Percentiles rank a stretch among this genome's conserved stretches.
phyloP scores from a whole-genome alignment of 1,284 basidiomycete genomes.

The Porodaedalea pini region DNA sequence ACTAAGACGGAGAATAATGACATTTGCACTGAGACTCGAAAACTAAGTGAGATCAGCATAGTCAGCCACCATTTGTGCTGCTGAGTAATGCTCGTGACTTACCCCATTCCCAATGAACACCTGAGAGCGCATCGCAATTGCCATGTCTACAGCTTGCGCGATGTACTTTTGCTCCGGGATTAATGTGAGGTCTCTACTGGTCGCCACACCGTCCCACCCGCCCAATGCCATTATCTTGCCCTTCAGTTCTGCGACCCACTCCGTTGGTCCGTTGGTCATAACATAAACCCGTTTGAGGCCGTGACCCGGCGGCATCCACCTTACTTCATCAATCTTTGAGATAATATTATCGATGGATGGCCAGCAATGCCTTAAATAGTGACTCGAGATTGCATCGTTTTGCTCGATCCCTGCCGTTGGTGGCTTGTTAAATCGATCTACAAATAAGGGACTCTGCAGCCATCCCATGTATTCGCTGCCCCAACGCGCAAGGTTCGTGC shows the following conservation, averaged over 20 bases:
- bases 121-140: slow-evolving; percentile 37
- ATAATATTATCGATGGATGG: slow-evolving; percentile 41
- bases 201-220: slow-evolving; percentile 21
- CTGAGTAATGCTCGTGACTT: slow-evolving; percentile 22
- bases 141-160: slow-evolving; percentile 38
- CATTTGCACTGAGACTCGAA: slow-evolving; percentile 29
- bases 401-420: not conserved
- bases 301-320: slow-evolving; percentile 23
- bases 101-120: slow-evolving; percentile 45
- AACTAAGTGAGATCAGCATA: slow-evolving; percentile 22
- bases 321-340: slow-evolving; percentile 33
- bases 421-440: slow-evolving; percentile 33
- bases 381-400: slow-evolving; percentile 10
- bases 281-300: slow-evolving; percentile 33
- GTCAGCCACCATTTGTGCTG: too few species aligned
- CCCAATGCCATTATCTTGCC: slow-evolving; percentile 16
- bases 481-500: slow-evolving; percentile 41
- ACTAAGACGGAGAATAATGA: slow-evolving; percentile 27
- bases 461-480: slow-evolving; percentile 40
- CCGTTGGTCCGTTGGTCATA: slow-evolving; percentile 35
- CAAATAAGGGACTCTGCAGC: slow-evolving; percentile 40
- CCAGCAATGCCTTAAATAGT: slow-evolving; percentile 33
- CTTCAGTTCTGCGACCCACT: slow-evolving; percentile 32
- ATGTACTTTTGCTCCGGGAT: slow-evolving; percentile 32
- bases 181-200: slow-evolving; percentile 22